A percentile compares a stretch with the other conserved stretches of the same genome.
Evolutionary conservation across 2,329 filamentous ascomycete species (phyloP).

Genomic region (Aspergillus chevalieri): DNA sequence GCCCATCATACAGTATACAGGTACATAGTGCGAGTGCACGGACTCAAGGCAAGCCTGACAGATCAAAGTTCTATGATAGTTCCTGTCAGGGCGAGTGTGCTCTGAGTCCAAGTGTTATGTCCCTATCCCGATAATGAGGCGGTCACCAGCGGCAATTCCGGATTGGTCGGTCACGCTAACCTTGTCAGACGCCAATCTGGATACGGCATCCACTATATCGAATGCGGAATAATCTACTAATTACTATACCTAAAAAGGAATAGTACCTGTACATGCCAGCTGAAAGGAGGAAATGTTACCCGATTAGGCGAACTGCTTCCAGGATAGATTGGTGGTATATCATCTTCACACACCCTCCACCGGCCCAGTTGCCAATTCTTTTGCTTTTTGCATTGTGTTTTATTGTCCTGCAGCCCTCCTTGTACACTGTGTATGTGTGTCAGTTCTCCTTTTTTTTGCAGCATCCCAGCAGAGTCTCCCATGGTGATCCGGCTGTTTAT

Average conservation of each 20-base stretch:
- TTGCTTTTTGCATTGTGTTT: neutral
- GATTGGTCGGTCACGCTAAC: neutral
- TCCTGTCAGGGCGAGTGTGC: too few species aligned
- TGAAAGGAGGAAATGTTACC: neutral
- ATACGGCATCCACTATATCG: neutral
- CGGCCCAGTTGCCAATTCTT: neutral
- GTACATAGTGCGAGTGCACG: too few species aligned
- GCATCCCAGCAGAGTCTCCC: neutral
- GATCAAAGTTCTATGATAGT: too few species aligned
- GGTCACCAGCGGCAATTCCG: neutral
- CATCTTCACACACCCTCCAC: neutral
- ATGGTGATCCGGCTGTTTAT: conserved; percentile 4
- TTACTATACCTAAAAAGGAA: neutral
- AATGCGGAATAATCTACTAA: neutral
- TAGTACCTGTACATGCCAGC: neutral
- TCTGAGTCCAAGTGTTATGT: too few species aligned
- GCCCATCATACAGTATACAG: too few species aligned
- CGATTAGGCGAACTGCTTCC: neutral
- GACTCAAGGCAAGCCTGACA: too few species aligned
- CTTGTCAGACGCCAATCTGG: neutral
- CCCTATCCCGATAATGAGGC: neutral
- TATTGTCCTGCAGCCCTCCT: neutral
- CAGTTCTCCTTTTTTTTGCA: neutral
- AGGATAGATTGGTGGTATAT: neutral
- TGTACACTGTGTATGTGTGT: neutral